Percentiles rank a stretch among this genome's conserved stretches.
phyloP scores from a whole-genome alignment of 768 basidiomycete genomes.

The Tricholoma saponaceum region DNA sequence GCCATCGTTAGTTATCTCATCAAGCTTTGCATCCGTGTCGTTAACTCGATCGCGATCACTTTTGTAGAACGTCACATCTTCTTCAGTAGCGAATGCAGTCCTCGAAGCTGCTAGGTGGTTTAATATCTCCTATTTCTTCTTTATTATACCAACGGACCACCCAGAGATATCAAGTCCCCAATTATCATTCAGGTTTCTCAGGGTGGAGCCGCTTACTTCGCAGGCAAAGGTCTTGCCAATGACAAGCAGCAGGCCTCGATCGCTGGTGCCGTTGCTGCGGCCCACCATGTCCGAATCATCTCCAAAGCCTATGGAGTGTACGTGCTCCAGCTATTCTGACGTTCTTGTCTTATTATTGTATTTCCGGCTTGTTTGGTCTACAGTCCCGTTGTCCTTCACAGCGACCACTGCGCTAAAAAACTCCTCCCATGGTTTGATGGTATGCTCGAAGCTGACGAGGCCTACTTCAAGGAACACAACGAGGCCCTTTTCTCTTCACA shows the following conservation, averaged over 20 bases:
- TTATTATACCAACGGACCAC: constrained; percentile 11
- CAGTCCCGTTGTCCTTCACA: constrained; percentile 95
- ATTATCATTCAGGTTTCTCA: constrained; percentile 98
- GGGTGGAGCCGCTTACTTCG: constrained; percentile 93
- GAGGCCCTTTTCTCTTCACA: constrained; percentile 93
- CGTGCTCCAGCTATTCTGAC: constrained; percentile 25
- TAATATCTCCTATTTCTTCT: constrained; percentile 3
- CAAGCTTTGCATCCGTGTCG: constrained; percentile 8
- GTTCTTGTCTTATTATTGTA: not conserved
- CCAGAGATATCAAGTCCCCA: constrained; percentile 90
- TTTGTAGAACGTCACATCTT: constrained; percentile 94
- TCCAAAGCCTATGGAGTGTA: constrained; percentile 92
- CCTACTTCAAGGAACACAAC: constrained; percentile 84
- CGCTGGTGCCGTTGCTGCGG: constrained; percentile 87
- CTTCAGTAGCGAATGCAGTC: constrained; percentile 90
- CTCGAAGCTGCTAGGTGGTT: constrained; percentile 89
- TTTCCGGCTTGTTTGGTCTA: constrained; percentile 1
- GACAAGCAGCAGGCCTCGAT: constrained; percentile 95
- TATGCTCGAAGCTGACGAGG: constrained; percentile 96
- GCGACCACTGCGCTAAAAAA: constrained; percentile 98
- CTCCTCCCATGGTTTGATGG: constrained; percentile 99
- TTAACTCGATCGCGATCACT: not conserved
- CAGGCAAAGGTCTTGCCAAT: constrained; percentile 94
- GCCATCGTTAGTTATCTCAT: constrained; percentile 64
- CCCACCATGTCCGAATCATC: constrained; percentile 85